Evolutionary conservation across 164 flowering plant species (phyloP).

Genomic region (Vitis cinerea): DNA sequence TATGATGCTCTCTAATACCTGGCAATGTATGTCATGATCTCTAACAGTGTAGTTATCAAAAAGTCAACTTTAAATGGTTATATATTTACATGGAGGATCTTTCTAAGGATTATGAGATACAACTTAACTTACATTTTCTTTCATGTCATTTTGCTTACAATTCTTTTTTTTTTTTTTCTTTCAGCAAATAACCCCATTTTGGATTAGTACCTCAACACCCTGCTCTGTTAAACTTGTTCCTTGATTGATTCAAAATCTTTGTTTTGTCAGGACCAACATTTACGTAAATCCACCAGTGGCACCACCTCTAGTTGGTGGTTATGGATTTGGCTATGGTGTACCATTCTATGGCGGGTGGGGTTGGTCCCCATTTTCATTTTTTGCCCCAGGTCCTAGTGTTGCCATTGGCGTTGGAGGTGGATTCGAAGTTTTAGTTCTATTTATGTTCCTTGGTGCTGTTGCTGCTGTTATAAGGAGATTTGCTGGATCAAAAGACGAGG

Average conservation of each 20-base stretch:
- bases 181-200: too few species aligned
- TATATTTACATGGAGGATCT: too few species aligned
- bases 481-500: conserved; percentile 49
- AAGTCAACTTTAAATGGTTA: too few species aligned
- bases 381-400: conserved; percentile 79
- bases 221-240: neutral
- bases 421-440: conserved; percentile 55
- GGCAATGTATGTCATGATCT: too few species aligned
- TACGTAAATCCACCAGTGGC: conserved; percentile 85
- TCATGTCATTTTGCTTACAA: too few species aligned
- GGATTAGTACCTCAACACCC: neutral
- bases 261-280: conserved; percentile 72
- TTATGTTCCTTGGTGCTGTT: conserved; percentile 69
- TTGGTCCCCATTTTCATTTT: conserved; percentile 95
- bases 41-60: too few species aligned
- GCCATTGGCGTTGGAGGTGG: conserved; percentile 94
- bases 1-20: too few species aligned
- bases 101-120: too few species aligned
- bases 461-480: conserved; percentile 71
- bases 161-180: too few species aligned
- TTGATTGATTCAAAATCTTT: neutral
- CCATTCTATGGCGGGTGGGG: conserved; percentile 94
- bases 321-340: conserved; percentile 71
- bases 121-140: too few species aligned
- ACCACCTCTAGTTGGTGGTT: conserved; percentile 89